Evolutionary conservation across 2,329 filamentous ascomycete genomes (phyloP).

Genomic region (Ceratocystis cubensis): DNA sequence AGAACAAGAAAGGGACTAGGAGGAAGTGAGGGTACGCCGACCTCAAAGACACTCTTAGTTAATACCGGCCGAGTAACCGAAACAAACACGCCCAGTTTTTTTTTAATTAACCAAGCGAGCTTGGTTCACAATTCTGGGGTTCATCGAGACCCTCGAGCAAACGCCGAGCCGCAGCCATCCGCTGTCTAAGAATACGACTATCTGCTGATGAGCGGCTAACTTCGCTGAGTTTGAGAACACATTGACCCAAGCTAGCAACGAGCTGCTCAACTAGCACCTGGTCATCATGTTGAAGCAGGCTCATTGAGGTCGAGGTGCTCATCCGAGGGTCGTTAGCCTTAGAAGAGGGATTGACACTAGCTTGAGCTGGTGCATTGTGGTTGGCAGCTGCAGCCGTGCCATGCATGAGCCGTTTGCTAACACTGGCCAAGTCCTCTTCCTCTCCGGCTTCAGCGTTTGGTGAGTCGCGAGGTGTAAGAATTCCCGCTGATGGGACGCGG

Average conservation of each 20-base stretch:
- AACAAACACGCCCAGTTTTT: background rate
- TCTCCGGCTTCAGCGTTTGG: constrained; percentile 38
- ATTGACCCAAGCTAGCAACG: constrained; percentile 47
- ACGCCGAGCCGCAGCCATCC: constrained; percentile 61
- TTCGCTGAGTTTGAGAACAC: constrained; percentile 47
- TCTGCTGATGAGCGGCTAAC: constrained; percentile 43
- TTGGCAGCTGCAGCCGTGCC: constrained; percentile 4
- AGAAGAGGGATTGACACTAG: constrained; percentile 33
- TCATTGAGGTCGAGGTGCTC: constrained; percentile 30
- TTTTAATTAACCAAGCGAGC: background rate
- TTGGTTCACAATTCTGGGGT: background rate
- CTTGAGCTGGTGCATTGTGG: background rate
- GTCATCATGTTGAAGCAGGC: constrained; percentile 42
- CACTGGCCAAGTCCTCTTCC: constrained; percentile 32
- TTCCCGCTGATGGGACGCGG: constrained; percentile 28
- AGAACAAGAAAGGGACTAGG: constrained; percentile 8
- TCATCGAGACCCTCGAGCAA: constrained; percentile 58
- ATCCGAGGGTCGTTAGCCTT: constrained; percentile 27
- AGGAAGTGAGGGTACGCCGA: background rate
- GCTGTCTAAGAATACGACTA: constrained; percentile 51
- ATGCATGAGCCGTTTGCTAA: constrained; percentile 14
- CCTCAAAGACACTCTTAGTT: background rate
- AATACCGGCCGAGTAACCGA: background rate
- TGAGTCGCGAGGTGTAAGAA: constrained; percentile 38
- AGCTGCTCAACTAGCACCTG: constrained; percentile 48